Evolutionary conservation across 1,284 basidiomycete species (phyloP), one percentile per base, ranked within the genome.

Genomic region (Vanrija pseudolonga): DNA sequence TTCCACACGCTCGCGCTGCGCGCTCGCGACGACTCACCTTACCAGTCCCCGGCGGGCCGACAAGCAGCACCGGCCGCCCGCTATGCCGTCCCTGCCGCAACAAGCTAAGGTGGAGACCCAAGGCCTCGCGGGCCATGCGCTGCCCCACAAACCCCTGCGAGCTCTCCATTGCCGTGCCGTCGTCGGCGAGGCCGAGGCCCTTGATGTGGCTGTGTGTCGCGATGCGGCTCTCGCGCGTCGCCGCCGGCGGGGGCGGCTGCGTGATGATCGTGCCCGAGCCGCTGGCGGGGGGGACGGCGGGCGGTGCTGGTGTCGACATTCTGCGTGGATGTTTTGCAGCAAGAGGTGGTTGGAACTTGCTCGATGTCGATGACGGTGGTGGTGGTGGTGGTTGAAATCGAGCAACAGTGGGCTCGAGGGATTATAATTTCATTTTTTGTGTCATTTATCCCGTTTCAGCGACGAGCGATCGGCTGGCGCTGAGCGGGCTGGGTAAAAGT

Each of bases 91-190:
- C 71, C 55, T 71, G 55, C 53, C 66, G 64, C 51, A 76, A 61
- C 44, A 77, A 55, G n/a, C 56, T 63, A 42, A 74, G 59, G 61
- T 76, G 74, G 39, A 76, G 55, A 9, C 74, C 74, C 19, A 76
- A 56, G 11, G 74, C 93, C 83, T 98, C 95, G 63, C 96, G 83
- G 18, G 95, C 95, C 64, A 84, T 85, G 20, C 80, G 82, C 72
- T 98, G 94, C 0, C 95, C 94, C 48, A 98, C 83, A 72, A 98
- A 97, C 0, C 96, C 95, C 55, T 89, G 87, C 9, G 83, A 80
- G 60, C 88, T 86, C 14, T 80, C 74, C 38, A 81, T 79, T 0
- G 92, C 94, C 51, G 82, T 81, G 2, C 95, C 95, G 62, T 97
- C 91, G 50, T 88, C 78, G 38, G 84, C 87, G 49, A 98, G 80